Evolutionary conservation across 225 moss, liverwort and hornwort genomes (phyloP), one percentile per base, ranked within the genome.

Genomic region (Pseudisothecium myosuroides): DNA sequence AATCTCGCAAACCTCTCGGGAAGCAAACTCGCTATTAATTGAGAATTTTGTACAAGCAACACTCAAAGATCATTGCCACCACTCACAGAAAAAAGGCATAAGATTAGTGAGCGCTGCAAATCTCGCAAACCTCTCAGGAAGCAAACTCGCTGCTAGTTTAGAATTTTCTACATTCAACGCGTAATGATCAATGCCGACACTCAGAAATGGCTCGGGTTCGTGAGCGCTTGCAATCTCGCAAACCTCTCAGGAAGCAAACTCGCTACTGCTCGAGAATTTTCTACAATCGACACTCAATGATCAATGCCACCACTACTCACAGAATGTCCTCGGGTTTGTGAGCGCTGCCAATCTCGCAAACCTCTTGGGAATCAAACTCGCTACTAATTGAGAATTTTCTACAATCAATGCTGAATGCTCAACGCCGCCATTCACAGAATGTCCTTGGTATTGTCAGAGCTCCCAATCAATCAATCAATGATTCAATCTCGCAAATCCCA

Each of bases 251-350:
- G n/a, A 28, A 54, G 19, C 13, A 12, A n/a, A 54, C n/a, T 37
- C 29, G 39, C 13, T 39, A 10, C 39, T 36, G 4, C 3, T 36
- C 5, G 37, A 45, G 26, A 36, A 24, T 17, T 26, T 83, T 74
- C 83, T 83, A 23, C 83, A 37, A 24, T 62, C 19, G 29, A 60
- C 81, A 19, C 19, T 60, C 43, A 41, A 60, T 29, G 43, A 27
- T 18, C 41, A 29, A 21, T 81, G 81, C 61, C 82, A 34, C 43
- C 31, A 59, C 21, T 59, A 47, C 22, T 81, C 79, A 94, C 93
- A 61, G 95, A 95, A 95, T 89, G 67, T 94, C 97, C 31, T 95
- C 96, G 14, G 93, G 89, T 77, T 86, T 90, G 36, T 89, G 92
- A 60, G n/a, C 24, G 75, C 91, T 91, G 85, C 47, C 62, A 50